Conservation (phyloP, 164 flowering plant genomes). For the Litsea cubeba region DNA sequence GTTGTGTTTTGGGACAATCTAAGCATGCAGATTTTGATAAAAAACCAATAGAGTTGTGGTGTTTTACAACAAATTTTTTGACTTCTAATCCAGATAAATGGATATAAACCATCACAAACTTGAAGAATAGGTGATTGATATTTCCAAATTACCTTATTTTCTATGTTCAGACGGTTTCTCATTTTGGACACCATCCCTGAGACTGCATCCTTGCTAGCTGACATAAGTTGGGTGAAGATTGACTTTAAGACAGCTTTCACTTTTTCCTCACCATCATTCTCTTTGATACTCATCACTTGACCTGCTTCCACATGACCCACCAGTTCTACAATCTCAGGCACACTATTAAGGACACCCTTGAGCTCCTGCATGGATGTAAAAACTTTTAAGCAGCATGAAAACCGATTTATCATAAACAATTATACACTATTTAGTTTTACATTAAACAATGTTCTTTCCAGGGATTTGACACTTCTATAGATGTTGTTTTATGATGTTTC, state of each 20-base stretch:
- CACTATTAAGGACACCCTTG: constrained; percentile 46
- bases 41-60: neutral
- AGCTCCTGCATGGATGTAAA: constrained; percentile 51
- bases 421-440: neutral
- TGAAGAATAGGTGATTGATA: neutral
- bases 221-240: constrained; percentile 70
- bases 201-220: constrained; percentile 49
- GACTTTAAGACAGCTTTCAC: constrained; percentile 45
- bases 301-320: constrained; percentile 46
- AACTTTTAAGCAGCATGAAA: neutral
- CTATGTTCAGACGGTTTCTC: constrained; percentile 52
- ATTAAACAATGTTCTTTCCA: neutral
- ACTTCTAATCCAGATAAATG: neutral
- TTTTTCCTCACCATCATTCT: constrained; percentile 44
- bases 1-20: neutral
- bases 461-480: neutral
- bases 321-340: constrained; percentile 80
- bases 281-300: constrained; percentile 31
- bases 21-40: neutral
- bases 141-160: constrained; percentile 41
- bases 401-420: neutral
- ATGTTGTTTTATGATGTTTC: neutral
- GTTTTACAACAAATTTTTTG: too few species aligned
- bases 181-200: constrained; percentile 36
- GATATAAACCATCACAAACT: neutral